A percentile compares a stretch with the other conserved stretches of the same genome.
Conservation (phyloP, 1,284 basidiomycete species). For the Leccinum subspadiceum region DNA sequence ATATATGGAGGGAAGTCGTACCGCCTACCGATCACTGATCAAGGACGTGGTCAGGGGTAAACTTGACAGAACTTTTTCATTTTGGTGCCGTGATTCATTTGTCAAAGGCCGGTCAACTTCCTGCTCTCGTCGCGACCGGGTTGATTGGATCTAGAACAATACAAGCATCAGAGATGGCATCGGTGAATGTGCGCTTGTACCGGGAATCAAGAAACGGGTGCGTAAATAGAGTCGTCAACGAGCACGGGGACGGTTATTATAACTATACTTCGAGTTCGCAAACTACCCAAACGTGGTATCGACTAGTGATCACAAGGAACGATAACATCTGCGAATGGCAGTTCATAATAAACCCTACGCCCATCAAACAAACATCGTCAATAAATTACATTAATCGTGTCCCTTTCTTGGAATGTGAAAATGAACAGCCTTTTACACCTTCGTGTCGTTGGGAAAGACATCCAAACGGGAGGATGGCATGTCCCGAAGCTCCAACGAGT, state of each 20-base stretch:
- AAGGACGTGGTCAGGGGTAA: neutral
- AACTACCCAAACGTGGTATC: neutral
- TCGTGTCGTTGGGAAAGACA: neutral
- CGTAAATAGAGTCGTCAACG: neutral
- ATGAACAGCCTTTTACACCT: constrained; percentile 2
- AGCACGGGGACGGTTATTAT: neutral
- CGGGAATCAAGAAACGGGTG: neutral
- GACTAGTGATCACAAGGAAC: neutral
- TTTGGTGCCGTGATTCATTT: neutral
- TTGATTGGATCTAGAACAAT: neutral
- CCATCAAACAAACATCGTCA: neutral
- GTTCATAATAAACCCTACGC: neutral
- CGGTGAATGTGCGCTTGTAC: neutral
- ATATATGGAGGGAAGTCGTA: neutral
- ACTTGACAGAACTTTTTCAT: neutral
- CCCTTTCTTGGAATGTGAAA: neutral
- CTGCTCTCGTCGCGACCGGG: neutral
- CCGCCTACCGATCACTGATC: neutral
- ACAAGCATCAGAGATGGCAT: neutral
- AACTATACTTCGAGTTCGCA: neutral
- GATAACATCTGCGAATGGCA: neutral
- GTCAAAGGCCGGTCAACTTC: neutral
- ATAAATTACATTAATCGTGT: neutral
- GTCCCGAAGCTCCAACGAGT: neutral
- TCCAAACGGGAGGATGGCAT: neutral